Evolutionary conservation across 2,329 filamentous ascomycete genomes (phyloP).

Genomic region (Raffaelea deltoideospora): DNA sequence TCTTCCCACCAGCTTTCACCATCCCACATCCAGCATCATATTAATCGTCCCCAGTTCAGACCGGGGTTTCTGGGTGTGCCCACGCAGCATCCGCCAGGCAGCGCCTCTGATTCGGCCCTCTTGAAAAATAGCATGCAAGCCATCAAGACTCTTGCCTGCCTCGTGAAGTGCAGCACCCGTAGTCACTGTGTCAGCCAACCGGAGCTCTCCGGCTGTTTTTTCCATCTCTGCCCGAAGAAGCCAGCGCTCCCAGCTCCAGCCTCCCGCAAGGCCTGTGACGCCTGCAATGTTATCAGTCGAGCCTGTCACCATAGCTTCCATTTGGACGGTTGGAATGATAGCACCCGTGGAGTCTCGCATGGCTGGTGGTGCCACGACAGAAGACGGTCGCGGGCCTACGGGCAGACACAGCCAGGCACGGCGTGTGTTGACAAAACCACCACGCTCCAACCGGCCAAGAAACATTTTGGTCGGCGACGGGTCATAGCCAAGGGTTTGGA

Average conservation of each 20-base stretch:
- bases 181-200: slow-evolving; percentile 36
- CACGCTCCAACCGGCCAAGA: slow-evolving; percentile 54
- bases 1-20: neutral
- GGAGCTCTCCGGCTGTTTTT: slow-evolving; percentile 52
- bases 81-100: slow-evolving; percentile 45
- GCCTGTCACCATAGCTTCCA: slow-evolving; percentile 50
- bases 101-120: slow-evolving; percentile 45
- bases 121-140: slow-evolving; percentile 45
- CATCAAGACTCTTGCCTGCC: slow-evolving; percentile 44
- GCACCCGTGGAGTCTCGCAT: slow-evolving; percentile 18
- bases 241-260: slow-evolving; percentile 95
- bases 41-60: slow-evolving; percentile 21
- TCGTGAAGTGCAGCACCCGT: slow-evolving; percentile 34
- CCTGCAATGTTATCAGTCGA: slow-evolving; percentile 58
- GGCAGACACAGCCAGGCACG: slow-evolving; percentile 83
- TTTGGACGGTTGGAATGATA: slow-evolving; percentile 29
- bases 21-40: slow-evolving; percentile 13
- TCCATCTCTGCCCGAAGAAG: slow-evolving; percentile 76
- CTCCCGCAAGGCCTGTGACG: slow-evolving; percentile 68
- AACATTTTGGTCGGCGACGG: slow-evolving; percentile 70
- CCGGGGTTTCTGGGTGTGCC: slow-evolving; percentile 48
- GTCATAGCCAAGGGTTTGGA: slow-evolving; percentile 84
- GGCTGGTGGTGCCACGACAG: slow-evolving; percentile 22
- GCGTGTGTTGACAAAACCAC: slow-evolving; percentile 67
- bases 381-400: slow-evolving; percentile 42